Percentiles rank a stretch among this genome's conserved stretches.
Evolutionary conservation across 345 rosid species (phyloP).

Genomic region (Lepidium sativum): DNA sequence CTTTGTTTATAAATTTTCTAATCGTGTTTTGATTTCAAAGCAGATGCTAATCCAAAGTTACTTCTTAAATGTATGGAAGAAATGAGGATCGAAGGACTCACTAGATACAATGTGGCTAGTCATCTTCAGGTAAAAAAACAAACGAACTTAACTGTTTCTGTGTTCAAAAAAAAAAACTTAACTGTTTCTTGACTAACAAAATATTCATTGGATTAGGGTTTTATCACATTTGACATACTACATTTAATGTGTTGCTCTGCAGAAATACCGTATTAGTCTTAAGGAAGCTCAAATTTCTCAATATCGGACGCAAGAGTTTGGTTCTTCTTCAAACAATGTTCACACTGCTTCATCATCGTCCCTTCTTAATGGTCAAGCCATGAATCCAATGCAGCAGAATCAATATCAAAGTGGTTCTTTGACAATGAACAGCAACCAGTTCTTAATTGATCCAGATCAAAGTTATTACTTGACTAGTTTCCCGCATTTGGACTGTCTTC

Average conservation of each 20-base stretch:
- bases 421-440: neutral
- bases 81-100: slow-evolving; percentile 6
- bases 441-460: neutral
- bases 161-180: no score
- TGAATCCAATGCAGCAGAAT: neutral
- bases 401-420: neutral
- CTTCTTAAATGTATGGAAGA: neutral
- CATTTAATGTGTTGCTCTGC: no score
- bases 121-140: slow-evolving; percentile 17
- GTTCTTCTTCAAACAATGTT: neutral
- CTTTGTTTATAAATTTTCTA: neutral
- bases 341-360: neutral
- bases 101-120: slow-evolving; percentile 7
- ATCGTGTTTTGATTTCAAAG: neutral
- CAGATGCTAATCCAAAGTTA: slow-evolving; percentile 11
- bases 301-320: neutral
- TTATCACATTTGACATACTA: no score
- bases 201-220: neutral
- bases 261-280: slow-evolving; percentile 11
- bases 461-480: no score
- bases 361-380: neutral
- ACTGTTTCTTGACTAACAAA: neutral
- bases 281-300: neutral
- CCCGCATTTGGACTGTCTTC: neutral
- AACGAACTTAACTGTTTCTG: no score